phyloP scores from a whole-genome alignment of 768 basidiomycete genomes.

The Russula compacta region DNA sequence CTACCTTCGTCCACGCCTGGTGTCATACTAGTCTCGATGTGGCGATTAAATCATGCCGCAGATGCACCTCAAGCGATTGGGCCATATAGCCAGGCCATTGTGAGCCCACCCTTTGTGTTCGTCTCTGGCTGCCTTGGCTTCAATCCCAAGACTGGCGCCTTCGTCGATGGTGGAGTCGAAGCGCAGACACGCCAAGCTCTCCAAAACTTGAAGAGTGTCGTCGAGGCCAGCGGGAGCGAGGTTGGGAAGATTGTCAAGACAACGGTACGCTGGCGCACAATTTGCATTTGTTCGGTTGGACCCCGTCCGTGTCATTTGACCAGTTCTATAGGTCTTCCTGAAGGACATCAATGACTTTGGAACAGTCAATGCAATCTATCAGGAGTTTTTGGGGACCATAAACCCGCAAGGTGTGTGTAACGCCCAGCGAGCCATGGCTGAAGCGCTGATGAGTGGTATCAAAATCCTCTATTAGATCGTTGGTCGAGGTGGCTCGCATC shows the following conservation, averaged over 20 bases:
- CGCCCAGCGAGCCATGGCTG: background rate
- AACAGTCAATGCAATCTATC: constrained; percentile 74
- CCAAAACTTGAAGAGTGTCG: constrained; percentile 74
- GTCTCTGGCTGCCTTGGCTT: constrained; percentile 84
- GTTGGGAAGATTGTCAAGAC: constrained; percentile 83
- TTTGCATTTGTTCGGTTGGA: background rate
- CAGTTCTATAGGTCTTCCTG: constrained; percentile 65
- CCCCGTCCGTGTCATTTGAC: background rate
- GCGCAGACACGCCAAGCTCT: constrained; percentile 78
- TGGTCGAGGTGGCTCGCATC: constrained; percentile 81
- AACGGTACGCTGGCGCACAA: constrained; percentile 48
- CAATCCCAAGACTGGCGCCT: constrained; percentile 57
- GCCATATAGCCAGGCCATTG: constrained; percentile 85
- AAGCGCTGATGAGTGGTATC: background rate
- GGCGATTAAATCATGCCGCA: constrained; percentile 24
- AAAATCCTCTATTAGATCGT: constrained; percentile 33
- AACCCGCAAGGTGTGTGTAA: constrained; percentile 60
- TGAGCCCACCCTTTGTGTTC: constrained; percentile 77
- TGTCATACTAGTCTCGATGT: background rate
- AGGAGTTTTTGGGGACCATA: constrained; percentile 81
- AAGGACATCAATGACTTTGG: constrained; percentile 89
- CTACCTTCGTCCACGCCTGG: background rate
- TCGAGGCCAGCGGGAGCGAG: constrained; percentile 75
- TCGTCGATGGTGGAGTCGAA: constrained; percentile 69
- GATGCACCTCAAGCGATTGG: constrained; percentile 75